Conservation (phyloP, 257 asterid genomes). For the Jasminum sambac region DNA sequence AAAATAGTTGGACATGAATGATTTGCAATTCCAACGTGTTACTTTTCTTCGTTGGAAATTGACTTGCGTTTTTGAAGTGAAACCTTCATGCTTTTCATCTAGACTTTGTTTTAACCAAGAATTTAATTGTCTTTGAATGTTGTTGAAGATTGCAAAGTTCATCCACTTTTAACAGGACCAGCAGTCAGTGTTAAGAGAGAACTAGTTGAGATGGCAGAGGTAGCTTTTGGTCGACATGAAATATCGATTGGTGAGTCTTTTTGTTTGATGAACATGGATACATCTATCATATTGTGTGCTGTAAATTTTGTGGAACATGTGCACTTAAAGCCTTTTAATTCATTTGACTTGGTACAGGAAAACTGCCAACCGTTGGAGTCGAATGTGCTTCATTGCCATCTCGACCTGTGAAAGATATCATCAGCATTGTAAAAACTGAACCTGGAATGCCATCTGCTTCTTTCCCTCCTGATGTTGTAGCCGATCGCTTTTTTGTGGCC, state of each 20-base stretch:
- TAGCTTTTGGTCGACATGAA: background rate
- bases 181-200: background rate
- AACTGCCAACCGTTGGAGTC: background rate
- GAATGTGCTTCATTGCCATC: slow-evolving; percentile 12
- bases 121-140: too few relatives aligned
- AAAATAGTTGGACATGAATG: too few relatives aligned
- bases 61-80: too few relatives aligned
- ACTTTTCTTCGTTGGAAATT: too few relatives aligned
- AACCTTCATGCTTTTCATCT: too few relatives aligned
- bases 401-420: slow-evolving; percentile 3
- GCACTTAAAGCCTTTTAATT: slow-evolving; percentile 14
- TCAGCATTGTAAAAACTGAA: slow-evolving; percentile 21
- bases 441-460: slow-evolving; percentile 20
- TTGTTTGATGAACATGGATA: background rate
- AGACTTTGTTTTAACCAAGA: too few relatives aligned
- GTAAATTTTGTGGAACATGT: background rate
- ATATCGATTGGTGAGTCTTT: background rate
- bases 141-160: too few relatives aligned
- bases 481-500: slow-evolving; percentile 25
- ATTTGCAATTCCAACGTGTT: too few relatives aligned
- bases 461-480: background rate
- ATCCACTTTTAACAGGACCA: background rate
- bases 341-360: slow-evolving; percentile 27
- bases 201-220: background rate
- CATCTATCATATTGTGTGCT: background rate